Evolutionary conservation across 495 filamentous ascomycete genomes (phyloP).

Genomic region (Aspergillus kassunensis): DNA sequence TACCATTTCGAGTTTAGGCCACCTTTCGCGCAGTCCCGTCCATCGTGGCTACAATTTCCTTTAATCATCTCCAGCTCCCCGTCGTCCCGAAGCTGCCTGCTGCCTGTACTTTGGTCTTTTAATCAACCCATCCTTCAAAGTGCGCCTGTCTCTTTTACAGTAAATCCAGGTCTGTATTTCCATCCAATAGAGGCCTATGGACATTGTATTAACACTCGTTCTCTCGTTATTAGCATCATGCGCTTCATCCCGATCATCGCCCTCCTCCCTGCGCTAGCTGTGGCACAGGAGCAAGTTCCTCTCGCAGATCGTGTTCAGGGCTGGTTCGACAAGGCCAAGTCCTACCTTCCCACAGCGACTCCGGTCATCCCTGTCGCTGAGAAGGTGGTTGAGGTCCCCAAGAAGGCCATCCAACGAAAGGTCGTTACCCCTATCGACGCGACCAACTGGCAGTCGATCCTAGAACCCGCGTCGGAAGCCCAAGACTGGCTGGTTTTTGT

Average conservation of each 20-base stretch:
- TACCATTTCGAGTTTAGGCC: constrained; percentile 23
- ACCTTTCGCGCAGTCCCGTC: constrained; percentile 13
- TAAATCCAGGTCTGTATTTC: constrained; percentile 21
- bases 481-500: constrained; percentile 80
- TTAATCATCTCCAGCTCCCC: constrained; percentile 19
- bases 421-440: constrained; percentile 59
- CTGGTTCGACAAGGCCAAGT: constrained; percentile 59
- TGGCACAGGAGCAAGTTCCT: constrained; percentile 69
- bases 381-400: constrained; percentile 50
- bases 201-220: constrained; percentile 12
- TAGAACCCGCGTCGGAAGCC: constrained; percentile 58
- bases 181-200: constrained; percentile 1
- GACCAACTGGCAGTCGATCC: constrained; percentile 67
- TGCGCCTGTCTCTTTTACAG: constrained; percentile 15
- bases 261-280: constrained; percentile 66
- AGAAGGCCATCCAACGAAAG: constrained; percentile 50
- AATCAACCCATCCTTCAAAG: constrained; percentile 16
- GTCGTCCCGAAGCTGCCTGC: constrained; percentile 23
- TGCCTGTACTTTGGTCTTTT: constrained; percentile 26
- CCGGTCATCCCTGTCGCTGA: constrained; percentile 45
- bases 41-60: constrained; percentile 24
- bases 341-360: constrained; percentile 54
- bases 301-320: constrained; percentile 64
- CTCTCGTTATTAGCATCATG: constrained; percentile 45
- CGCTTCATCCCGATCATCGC: constrained; percentile 61